These are phyloP conservation scores for Maudiozyma barnettii DNA, from an alignment of 805 yeast species.

Conservation along the genomic window DNA sequence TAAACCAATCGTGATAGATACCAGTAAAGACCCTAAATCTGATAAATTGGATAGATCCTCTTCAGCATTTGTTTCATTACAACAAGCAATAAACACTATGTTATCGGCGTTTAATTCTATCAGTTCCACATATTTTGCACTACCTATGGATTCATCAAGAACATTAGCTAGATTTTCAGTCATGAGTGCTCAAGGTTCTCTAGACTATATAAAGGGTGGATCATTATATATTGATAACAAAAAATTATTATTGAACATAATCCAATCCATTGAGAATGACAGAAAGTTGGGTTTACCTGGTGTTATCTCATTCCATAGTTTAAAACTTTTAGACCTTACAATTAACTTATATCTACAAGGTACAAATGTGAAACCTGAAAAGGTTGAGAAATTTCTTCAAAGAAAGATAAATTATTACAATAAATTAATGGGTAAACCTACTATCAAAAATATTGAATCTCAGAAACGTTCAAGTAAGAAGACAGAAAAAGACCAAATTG, in stretches of 20 bases:
- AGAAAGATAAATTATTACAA: slow-evolving; percentile 22
- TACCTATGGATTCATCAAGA: slow-evolving; percentile 55
- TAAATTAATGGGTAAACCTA: slow-evolving; percentile 20
- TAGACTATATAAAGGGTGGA: slow-evolving; percentile 80
- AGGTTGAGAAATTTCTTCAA: slow-evolving; percentile 23
- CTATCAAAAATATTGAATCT: slow-evolving; percentile 4
- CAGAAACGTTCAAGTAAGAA: slow-evolving; percentile 9
- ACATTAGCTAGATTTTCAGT: slow-evolving; percentile 55
- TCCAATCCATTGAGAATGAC: slow-evolving; percentile 43
- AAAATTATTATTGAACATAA: slow-evolving; percentile 40
- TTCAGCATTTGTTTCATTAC: slow-evolving; percentile 55
- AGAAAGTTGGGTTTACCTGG: slow-evolving; percentile 50
- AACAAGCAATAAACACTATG: slow-evolving; percentile 57
- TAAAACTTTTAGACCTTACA: slow-evolving; percentile 48
- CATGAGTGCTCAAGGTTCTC: slow-evolving; percentile 61
- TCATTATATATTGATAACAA: slow-evolving; percentile 65
- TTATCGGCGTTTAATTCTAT: slow-evolving; percentile 40
- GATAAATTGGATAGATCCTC: slow-evolving; percentile 31
- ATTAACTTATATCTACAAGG: slow-evolving; percentile 52
- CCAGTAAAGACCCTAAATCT: neutral
- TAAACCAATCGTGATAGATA: slow-evolving; percentile 20
- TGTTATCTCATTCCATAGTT: slow-evolving; percentile 47
- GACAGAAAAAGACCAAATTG: slow-evolving; percentile 10
- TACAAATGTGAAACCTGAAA: slow-evolving; percentile 31
- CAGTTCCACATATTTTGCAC: slow-evolving; percentile 41